Base-by-base conservation (phyloP, 768 basidiomycete species). In the Coprinopsis marcescibilis region DNA sequence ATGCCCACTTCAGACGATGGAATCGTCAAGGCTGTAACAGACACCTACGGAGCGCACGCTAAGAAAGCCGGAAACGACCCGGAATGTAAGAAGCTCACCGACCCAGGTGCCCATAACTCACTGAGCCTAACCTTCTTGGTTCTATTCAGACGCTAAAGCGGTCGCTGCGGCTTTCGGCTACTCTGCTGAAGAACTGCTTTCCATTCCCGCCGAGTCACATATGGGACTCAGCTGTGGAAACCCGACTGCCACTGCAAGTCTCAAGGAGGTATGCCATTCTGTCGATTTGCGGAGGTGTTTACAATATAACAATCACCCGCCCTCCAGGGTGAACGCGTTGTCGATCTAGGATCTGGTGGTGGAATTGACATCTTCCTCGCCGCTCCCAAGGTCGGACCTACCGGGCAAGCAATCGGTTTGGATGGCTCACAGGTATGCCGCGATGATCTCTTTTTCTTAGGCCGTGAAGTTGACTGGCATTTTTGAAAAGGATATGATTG, bases 321-420 rank as follows among this genome's bases (percentile, higher is more conserved):
- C 24, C n/a, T n/a, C 24, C 15, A 80, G 78, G 80, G 80, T 36
- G 80, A 82, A 60, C 64, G 57, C 1, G 71, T 80, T 3, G 56
- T 83, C 1, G 76, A 82, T 56, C 65, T 83, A 5, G 80, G 80
- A 6, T 77, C 71, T 2, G 78, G 80, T 1, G 76, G 70, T 1
- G 80, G 80, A 0, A 63, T 77, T 10, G 77, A 81, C 50, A 65
- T 81, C 24, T 70, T 82, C 41, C 65, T 79, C 8, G 74, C 78
- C 0, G 77, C 77, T 2, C 45, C 56, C 0, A 72, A 72, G 51
- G 71, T 77, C 2, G 80, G 81, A 2, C 59, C 66, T 0, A 60
- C 50, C 0, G 80, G 81, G 2, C 66, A 68, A 49, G 78, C 60
- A 1, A 67, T 81, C n/a, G 79, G 80, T 0, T 50, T 82, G 3